Conservation (phyloP, 371 early-diverging fungal species). For the Synchytrium microbalum region DNA sequence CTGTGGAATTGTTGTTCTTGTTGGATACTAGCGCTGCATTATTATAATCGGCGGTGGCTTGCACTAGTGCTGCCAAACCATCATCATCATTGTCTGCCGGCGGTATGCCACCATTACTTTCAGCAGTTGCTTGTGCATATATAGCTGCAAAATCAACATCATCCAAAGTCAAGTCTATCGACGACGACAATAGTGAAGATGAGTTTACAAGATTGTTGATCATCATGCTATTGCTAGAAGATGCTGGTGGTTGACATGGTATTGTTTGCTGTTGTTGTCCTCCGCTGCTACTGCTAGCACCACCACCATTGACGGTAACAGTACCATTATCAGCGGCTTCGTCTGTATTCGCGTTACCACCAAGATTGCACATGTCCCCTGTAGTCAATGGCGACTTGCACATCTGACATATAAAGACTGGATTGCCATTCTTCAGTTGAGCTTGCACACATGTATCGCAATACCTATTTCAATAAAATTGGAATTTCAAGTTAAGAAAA, state of each 20-base stretch:
- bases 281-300: too few relatives aligned
- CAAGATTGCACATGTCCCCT: not conserved
- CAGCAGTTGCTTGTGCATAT: not conserved
- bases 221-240: not conserved
- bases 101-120: not conserved
- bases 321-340: too few relatives aligned
- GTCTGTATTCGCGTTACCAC: too few relatives aligned
- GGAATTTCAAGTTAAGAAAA: too few relatives aligned
- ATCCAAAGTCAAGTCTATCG: not conserved
- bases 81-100: not conserved
- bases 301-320: too few relatives aligned
- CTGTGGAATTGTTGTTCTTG: constrained; percentile 9
- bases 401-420: not conserved
- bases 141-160: not conserved
- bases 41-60: too few relatives aligned
- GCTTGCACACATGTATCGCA: constrained; percentile 7
- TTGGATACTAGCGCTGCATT: too few relatives aligned
- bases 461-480: constrained; percentile 4
- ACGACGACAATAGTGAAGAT: too few relatives aligned
- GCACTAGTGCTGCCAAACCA: too few relatives aligned
- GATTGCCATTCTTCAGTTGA: not conserved
- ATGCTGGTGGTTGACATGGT: too few relatives aligned
- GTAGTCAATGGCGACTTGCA: not conserved
- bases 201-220: not conserved
- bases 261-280: too few relatives aligned